phyloP scores from a whole-genome alignment of 1,284 basidiomycete species.

The Ceratorhiza oryzae-sativae region DNA sequence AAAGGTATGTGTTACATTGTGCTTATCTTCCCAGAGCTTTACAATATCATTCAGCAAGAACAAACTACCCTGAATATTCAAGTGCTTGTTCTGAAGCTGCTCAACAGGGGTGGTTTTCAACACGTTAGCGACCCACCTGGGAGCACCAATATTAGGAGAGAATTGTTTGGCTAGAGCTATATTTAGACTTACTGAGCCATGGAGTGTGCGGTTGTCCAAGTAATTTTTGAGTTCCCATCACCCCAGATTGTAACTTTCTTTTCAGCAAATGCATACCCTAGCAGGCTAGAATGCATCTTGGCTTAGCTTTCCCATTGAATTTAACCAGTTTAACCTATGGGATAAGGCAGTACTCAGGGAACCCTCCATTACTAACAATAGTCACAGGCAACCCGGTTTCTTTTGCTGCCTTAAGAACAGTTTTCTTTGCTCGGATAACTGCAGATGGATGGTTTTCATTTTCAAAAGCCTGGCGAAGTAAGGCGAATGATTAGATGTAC shows the following conservation, averaged over 20 bases:
- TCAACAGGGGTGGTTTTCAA: conserved; percentile 14
- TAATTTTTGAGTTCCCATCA: conserved; percentile 21
- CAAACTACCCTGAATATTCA: conserved; percentile 14
- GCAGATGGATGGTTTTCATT: conserved; percentile 16
- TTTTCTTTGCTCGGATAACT: conserved; percentile 14
- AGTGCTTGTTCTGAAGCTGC: conserved; percentile 29
- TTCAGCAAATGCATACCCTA: conserved; percentile 24
- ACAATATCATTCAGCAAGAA: conserved; percentile 6
- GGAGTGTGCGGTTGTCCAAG: conserved; percentile 22
- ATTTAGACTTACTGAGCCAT: conserved; percentile 21
- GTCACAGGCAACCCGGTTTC: conserved; percentile 20
- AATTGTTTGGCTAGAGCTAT: background rate
- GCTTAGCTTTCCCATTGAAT: background rate
- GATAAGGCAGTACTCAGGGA: conserved; percentile 36
- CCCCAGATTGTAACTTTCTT: conserved; percentile 31
- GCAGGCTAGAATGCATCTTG: background rate
- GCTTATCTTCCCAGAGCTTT: conserved; percentile 34
- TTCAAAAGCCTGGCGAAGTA: conserved; percentile 4
- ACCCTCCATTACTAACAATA: conserved; percentile 6
- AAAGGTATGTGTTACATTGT: conserved; percentile 23
- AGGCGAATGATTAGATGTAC: too few relatives aligned
- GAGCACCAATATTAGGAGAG: background rate
- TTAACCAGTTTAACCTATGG: background rate
- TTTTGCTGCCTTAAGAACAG: conserved; percentile 19
- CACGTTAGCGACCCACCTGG: conserved; percentile 30